Percentiles rank a stretch among this genome's conserved stretches.
Conservation (phyloP, 345 rosid species). For the Corymbia maculata region DNA sequence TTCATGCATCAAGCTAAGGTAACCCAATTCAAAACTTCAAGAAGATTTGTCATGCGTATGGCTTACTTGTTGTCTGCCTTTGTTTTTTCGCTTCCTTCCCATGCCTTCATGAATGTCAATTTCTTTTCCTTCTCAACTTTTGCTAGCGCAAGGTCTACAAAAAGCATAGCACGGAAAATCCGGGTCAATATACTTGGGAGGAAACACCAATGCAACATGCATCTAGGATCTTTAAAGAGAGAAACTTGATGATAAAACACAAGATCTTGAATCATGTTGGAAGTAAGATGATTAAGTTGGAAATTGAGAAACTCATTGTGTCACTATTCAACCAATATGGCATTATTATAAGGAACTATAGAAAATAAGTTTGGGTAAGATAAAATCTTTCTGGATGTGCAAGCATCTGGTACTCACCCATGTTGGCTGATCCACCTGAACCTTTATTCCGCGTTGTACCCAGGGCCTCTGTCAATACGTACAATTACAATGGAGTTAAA, state of each 20-base stretch:
- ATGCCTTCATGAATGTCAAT: constrained; percentile 63
- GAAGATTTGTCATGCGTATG: not conserved
- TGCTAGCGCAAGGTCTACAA: constrained; percentile 73
- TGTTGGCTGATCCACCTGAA: constrained; percentile 52
- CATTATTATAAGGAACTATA: not conserved
- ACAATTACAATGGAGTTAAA: not conserved
- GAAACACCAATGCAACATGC: not conserved
- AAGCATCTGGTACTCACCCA: constrained; percentile 27
- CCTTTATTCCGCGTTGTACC: constrained; percentile 16
- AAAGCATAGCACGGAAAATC: not conserved
- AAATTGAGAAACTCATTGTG: not conserved
- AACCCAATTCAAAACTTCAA: not conserved
- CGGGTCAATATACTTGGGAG: not conserved
- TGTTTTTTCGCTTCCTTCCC: constrained; percentile 85
- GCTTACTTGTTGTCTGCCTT: constrained; percentile 85
- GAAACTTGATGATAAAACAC: not conserved
- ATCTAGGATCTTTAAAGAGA: not conserved
- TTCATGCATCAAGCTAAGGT: not conserved
- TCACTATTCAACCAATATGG: not conserved
- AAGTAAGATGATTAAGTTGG: not conserved
- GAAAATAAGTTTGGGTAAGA: not conserved
- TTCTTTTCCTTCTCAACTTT: constrained; percentile 64
- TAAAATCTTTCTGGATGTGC: not conserved
- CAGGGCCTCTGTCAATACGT: constrained; percentile 32
- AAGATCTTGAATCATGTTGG: not conserved